phyloP scores from a whole-genome alignment of 1,139 yeast genomes.

The Kodamaea ohmeri region DNA sequence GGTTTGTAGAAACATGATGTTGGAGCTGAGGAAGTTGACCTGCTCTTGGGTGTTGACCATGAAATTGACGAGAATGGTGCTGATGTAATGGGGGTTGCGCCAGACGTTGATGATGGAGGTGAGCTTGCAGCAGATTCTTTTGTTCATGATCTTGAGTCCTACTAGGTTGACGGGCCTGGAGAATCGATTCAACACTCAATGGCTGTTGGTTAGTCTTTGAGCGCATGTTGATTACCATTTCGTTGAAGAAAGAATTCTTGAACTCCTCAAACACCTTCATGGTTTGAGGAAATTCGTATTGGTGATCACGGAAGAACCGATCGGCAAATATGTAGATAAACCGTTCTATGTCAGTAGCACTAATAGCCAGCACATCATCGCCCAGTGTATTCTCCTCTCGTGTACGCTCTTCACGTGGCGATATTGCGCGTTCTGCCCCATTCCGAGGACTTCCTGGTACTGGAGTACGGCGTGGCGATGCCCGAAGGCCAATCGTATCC shows the following conservation, averaged over 20 bases:
- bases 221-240: conserved; percentile 39
- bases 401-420: conserved; percentile 10
- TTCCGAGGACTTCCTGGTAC: conserved; percentile 6
- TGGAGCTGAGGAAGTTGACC: conserved; percentile 12
- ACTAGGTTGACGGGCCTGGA: conserved; percentile 5
- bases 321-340: conserved; percentile 51
- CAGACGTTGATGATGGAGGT: conserved; percentile 5
- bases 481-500: conserved; percentile 1
- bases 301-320: conserved; percentile 44
- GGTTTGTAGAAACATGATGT: conserved; percentile 9
- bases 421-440: not conserved
- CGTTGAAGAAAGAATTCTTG: conserved; percentile 50
- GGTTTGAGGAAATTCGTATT: conserved; percentile 48
- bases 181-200: conserved; percentile 5
- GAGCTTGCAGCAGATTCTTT: conserved; percentile 3
- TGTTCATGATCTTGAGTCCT: conserved; percentile 5
- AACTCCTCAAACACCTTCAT: conserved; percentile 49
- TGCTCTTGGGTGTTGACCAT: conserved; percentile 11
- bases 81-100: conserved; percentile 8
- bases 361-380: conserved; percentile 21
- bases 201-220: conserved; percentile 21
- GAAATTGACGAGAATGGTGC: conserved; percentile 8
- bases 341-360: conserved; percentile 45
- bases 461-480: conserved; percentile 6
- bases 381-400: conserved; percentile 9